Evolutionary conservation across 2,329 filamentous ascomycete genomes (phyloP), one percentile per base, ranked within the genome.

Genomic region (Aspergillus sp.): DNA sequence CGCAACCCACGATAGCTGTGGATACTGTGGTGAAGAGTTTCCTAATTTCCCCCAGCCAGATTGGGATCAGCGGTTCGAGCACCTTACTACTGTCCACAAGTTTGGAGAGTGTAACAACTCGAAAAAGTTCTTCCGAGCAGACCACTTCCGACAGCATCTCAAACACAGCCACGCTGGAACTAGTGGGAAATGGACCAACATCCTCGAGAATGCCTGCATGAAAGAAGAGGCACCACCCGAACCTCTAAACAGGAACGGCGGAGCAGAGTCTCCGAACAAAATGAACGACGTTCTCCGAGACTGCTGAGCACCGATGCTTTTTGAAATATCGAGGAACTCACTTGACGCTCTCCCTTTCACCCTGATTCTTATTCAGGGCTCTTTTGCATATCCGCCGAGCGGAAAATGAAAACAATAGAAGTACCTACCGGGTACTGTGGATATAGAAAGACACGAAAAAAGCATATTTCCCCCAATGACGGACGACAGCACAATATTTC

Each of bases 131-230:
- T 99, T 91, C 81, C 87, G 95, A 43, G 95, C 95, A 38, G 95
- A 99, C 77, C 95, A 99, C 76, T 99, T 99, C 83, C 89, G 95
- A 62, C 95, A 99, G 78, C 95, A 99, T 79, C 83, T 99, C 61
- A 99, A 98, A 82, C 95, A 99, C 77, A 97, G 93, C 76, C 95
- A 98, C 79, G 92, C 91, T 43, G 95, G 95, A 41, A 94, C 92
- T 0, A 97, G 93, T 77, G 95, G 95, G 34, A 98, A 98, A 78
- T 99, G 95, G 95, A 99, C 95, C 13, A 98, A 98, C 77, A 93
- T 97, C 85, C 83, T 99, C 38, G 95, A 99, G 76, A 96, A 92
- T 74, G 92, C 93, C 5, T 99, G 95, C 80, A 96, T 98, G 92
- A 88, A 93, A 76, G 93, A 96, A 74, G 93, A 97, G 59, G 66